These are phyloP conservation scores for Aspergillus eucalypticola DNA, from an alignment of 2,329 filamentous ascomycete genomes.

Conservation along the genomic window DNA sequence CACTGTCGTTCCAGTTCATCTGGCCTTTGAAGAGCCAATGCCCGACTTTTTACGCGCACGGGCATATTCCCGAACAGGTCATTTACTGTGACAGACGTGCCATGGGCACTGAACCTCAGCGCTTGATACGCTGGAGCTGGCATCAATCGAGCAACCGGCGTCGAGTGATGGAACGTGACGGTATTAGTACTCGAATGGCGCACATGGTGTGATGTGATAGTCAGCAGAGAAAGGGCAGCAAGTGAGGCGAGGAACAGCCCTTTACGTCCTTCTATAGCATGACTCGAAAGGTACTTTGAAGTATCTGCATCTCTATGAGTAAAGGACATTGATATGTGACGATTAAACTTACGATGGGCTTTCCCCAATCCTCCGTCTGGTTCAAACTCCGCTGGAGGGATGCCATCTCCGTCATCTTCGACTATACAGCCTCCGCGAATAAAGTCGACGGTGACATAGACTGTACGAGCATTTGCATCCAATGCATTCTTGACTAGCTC, in stretches of 20 bases:
- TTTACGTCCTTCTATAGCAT: conserved; percentile 62
- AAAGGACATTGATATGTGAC: background rate
- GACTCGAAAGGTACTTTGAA: conserved; percentile 63
- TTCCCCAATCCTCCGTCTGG: conserved; percentile 70
- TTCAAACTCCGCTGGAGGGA: conserved; percentile 71
- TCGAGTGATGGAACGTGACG: conserved; percentile 70
- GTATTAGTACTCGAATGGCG: conserved; percentile 56
- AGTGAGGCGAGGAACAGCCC: conserved; percentile 79
- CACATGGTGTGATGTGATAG: conserved; percentile 69
- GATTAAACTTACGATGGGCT: conserved; percentile 60
- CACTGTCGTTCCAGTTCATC: conserved; percentile 64
- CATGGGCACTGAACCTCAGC: conserved; percentile 60
- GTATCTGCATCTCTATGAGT: conserved; percentile 61
- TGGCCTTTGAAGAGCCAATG: conserved; percentile 53
- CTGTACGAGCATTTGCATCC: conserved; percentile 70
- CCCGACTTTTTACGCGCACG: conserved; percentile 81
- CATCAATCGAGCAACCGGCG: conserved; percentile 62
- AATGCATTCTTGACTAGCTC: conserved; percentile 81
- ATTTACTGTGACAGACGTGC: conserved; percentile 73
- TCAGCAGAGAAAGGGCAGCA: conserved; percentile 72
- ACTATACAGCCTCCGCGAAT: conserved; percentile 72
- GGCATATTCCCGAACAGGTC: conserved; percentile 90
- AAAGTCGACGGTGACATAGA: conserved; percentile 74
- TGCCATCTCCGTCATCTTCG: conserved; percentile 83
- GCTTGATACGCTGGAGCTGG: conserved; percentile 62